Conservation (phyloP, 2,329 filamentous ascomycete genomes). For the Aspergillus persii region DNA sequence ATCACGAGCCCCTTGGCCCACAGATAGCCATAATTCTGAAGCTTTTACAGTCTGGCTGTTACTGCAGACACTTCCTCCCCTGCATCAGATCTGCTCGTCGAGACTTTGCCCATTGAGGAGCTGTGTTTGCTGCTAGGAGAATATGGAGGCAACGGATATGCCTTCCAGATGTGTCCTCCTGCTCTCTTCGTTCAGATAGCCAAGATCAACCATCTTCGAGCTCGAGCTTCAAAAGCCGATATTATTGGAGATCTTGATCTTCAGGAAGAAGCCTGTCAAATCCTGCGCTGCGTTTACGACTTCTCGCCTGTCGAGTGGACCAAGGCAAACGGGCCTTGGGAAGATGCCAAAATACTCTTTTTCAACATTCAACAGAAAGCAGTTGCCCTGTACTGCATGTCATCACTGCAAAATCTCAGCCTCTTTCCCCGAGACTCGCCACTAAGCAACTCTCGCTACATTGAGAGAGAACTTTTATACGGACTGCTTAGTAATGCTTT, state of each 20-base stretch:
- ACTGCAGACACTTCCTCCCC: neutral
- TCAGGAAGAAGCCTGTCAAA: neutral
- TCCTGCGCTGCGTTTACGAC: neutral
- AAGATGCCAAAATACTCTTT: neutral
- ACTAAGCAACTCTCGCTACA: neutral
- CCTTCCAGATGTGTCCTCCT: neutral
- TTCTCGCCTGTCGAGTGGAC: neutral
- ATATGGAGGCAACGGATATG: neutral
- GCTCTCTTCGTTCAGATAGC: neutral
- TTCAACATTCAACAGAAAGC: neutral
- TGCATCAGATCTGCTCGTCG: neutral
- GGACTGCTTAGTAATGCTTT: too few species aligned
- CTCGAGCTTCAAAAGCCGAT: neutral
- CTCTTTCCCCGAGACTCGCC: neutral
- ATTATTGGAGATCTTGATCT: neutral
- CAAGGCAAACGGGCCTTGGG: neutral
- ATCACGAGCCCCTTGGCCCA: neutral
- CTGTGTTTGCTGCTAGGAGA: neutral
- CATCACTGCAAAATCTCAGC: neutral
- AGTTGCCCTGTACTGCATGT: neutral
- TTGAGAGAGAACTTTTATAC: too few species aligned
- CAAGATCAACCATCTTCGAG: neutral
- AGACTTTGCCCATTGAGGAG: neutral
- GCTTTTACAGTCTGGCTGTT: neutral
- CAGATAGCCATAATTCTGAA: neutral